Conservation (phyloP, 257 asterid species). For the Ajuga chamaepitys region DNA sequence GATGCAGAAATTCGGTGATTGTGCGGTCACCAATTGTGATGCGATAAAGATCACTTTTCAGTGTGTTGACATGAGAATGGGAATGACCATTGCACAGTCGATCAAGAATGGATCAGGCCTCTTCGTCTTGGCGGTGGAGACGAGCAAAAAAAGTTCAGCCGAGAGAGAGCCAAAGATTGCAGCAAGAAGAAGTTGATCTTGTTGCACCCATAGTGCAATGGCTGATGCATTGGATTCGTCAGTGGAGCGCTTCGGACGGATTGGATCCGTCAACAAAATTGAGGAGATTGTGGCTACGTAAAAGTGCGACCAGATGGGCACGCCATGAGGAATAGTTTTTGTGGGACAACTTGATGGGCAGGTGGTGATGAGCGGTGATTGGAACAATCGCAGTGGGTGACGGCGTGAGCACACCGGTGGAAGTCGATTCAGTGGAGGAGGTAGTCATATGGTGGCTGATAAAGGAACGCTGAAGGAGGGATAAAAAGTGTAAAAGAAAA, state of each 20-base stretch:
- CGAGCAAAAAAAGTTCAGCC: not conserved
- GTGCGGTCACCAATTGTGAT: not conserved
- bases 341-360: not conserved
- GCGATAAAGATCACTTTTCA: not conserved
- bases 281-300: not conserved
- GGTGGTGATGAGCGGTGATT: not conserved
- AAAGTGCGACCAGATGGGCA: not conserved
- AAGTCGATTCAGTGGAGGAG: no score
- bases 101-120: not conserved
- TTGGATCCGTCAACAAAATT: not conserved
- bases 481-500: no score
- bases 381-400: not conserved
- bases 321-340: not conserved
- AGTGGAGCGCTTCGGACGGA: not conserved
- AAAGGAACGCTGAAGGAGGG: no score
- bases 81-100: not conserved
- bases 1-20: not conserved
- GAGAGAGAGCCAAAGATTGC: not conserved
- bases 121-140: not conserved
- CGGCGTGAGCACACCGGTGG: no score
- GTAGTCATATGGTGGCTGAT: no score
- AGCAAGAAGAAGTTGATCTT: not conserved
- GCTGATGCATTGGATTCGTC: not conserved
- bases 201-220: not conserved
- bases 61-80: not conserved